These are phyloP conservation scores for Zelonia costaricensis DNA, from an alignment of 208 protist species.

Conservation along the genomic window DNA sequence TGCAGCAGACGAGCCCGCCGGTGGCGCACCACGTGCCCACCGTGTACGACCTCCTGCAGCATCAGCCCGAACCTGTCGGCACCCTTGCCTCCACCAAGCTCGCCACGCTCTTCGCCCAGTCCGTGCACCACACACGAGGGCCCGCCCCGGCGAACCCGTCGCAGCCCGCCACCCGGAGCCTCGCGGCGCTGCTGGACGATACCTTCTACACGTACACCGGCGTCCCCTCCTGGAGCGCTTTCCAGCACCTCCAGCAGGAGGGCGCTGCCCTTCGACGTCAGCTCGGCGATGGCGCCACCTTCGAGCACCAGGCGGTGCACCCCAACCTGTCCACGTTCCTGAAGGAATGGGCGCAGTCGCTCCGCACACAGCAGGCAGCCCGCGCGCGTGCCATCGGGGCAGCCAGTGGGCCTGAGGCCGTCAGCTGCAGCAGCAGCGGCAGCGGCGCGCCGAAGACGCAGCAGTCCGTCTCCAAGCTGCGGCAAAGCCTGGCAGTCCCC, in stretches of 20 bases:
- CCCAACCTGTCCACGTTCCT: constrained; percentile 43
- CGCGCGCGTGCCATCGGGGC: constrained; percentile 8
- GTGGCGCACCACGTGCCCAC: constrained; percentile 5
- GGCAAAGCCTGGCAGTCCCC: no score
- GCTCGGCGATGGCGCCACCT: constrained; percentile 44
- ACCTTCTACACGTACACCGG: constrained; percentile 71
- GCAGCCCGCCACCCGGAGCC: constrained; percentile 20
- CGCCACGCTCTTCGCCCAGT: background rate
- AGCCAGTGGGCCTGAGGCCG: no score
- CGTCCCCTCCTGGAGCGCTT: constrained; percentile 31
- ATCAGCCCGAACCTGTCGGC: background rate
- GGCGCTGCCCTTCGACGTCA: constrained; percentile 38
- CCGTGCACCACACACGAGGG: background rate
- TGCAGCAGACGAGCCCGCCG: background rate
- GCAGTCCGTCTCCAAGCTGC: no score
- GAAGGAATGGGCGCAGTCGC: constrained; percentile 26
- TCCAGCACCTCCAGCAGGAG: constrained; percentile 46
- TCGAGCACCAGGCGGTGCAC: constrained; percentile 49
- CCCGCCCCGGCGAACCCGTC: background rate
- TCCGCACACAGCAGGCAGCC: constrained; percentile 13
- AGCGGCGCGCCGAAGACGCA: no score
- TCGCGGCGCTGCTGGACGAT: constrained; percentile 45
- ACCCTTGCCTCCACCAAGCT: constrained; percentile 6
- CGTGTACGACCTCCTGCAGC: constrained; percentile 10
- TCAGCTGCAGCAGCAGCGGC: no score